These are phyloP conservation scores for Mycena epipterygia DNA, from an alignment of 768 basidiomycete genomes.

Conservation along the genomic window DNA sequence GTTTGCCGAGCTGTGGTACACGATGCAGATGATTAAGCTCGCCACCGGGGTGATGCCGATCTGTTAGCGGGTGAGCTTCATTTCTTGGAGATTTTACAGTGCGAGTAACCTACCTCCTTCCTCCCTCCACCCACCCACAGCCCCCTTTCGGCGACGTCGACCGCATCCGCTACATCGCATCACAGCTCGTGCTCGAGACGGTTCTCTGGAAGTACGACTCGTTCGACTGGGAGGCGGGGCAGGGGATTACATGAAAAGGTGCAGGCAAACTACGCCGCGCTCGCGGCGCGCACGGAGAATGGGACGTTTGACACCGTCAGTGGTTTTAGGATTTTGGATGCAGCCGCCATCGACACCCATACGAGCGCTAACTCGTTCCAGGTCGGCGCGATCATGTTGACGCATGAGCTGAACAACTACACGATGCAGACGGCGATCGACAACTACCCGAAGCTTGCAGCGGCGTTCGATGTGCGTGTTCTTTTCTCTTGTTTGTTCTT, in stretches of 20 bases:
- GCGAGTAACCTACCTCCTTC: too few relatives aligned
- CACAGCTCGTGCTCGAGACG: conserved; percentile 51
- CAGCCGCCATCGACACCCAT: too few relatives aligned
- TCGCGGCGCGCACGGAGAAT: not conserved
- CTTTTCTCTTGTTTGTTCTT: not conserved
- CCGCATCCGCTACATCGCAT: conserved; percentile 32
- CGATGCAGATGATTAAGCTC: too few relatives aligned
- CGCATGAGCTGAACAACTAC: conserved; percentile 71
- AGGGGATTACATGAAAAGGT: not conserved
- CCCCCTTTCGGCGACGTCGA: conserved; percentile 33
- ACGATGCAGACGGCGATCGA: conserved; percentile 74
- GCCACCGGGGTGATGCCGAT: too few relatives aligned
- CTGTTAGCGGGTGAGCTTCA: too few relatives aligned
- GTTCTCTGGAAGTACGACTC: conserved; percentile 78
- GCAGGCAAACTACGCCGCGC: conserved; percentile 24
- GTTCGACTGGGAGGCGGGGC: conserved; percentile 48
- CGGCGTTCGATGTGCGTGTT: too few relatives aligned
- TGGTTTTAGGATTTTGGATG: not conserved
- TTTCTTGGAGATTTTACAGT: too few relatives aligned
- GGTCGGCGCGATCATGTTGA: conserved; percentile 39
- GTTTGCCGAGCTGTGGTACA: too few relatives aligned
- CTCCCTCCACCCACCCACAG: too few relatives aligned
- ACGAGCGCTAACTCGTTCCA: not conserved
- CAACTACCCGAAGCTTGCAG: too few relatives aligned
- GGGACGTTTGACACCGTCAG: conserved; percentile 23